phyloP scores from a whole-genome alignment of 2,329 filamentous ascomycete species.

The Penicillium fuscoglaucum region DNA sequence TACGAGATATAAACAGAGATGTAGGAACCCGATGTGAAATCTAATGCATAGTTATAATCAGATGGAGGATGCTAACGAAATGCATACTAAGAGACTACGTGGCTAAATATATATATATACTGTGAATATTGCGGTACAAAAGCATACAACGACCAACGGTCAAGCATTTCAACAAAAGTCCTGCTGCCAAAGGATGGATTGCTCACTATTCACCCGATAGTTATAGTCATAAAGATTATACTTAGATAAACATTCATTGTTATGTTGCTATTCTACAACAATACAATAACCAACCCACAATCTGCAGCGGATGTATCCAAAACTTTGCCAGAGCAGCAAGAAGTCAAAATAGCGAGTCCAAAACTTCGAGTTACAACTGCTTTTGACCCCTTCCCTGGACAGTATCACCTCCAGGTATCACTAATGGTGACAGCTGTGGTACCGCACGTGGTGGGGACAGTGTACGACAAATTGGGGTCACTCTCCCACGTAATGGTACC shows the following conservation, averaged over 20 bases:
- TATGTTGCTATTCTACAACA: not conserved
- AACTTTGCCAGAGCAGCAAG: too few species aligned
- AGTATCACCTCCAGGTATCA: conserved; percentile 40
- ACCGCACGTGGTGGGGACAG: conserved; percentile 41
- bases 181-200: too few species aligned
- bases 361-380: not conserved
- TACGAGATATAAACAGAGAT: too few species aligned
- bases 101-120: too few species aligned
- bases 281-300: not conserved
- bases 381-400: not conserved
- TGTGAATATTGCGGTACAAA: too few species aligned
- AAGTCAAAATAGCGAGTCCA: not conserved
- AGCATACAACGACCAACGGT: too few species aligned
- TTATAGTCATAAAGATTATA: not conserved
- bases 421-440: conserved; percentile 34
- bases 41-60: too few species aligned
- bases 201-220: not conserved
- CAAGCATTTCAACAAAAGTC: too few species aligned
- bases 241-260: not conserved
- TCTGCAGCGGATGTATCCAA: not conserved
- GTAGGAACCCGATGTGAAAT: too few species aligned
- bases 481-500: conserved; percentile 14
- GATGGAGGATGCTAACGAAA: too few species aligned
- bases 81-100: too few species aligned
- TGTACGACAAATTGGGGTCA: conserved; percentile 42